Conservation (phyloP, 1,284 basidiomycete genomes). For the Uromyces viciae-fabae region DNA sequence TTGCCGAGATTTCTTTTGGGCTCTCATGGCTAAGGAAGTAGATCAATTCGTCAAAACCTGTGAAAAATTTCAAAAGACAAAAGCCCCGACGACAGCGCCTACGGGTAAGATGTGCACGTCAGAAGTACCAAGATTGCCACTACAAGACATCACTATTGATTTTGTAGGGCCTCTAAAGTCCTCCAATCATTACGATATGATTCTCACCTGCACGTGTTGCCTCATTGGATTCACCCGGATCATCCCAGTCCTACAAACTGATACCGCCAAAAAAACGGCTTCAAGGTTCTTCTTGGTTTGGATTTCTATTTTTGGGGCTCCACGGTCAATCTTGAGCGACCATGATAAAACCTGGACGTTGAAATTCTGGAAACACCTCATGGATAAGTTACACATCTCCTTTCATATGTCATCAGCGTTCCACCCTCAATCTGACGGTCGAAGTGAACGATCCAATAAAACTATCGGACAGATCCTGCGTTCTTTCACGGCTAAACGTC, state of each 20-base stretch:
- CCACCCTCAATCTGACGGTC: too few species aligned
- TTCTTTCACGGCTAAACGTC: too few species aligned
- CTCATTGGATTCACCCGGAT: neutral
- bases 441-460: too few species aligned
- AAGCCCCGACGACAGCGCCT: slow-evolving; percentile 27
- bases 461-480: too few species aligned
- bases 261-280: neutral
- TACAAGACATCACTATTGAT: slow-evolving; percentile 31
- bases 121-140: slow-evolving; percentile 5
- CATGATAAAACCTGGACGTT: too few species aligned
- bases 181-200: neutral
- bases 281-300: neutral
- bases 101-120: slow-evolving; percentile 35
- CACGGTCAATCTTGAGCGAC: neutral
- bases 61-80: slow-evolving; percentile 42
- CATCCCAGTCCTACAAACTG: neutral
- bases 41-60: slow-evolving; percentile 18
- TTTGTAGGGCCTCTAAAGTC: neutral
- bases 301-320: neutral
- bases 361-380: too few species aligned
- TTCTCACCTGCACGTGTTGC: neutral
- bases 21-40: slow-evolving; percentile 52
- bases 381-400: too few species aligned
- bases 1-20: slow-evolving; percentile 56
- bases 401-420: too few species aligned